Conservation (phyloP, 352 stramenopile species). For the Elongisporangium undulatum region DNA sequence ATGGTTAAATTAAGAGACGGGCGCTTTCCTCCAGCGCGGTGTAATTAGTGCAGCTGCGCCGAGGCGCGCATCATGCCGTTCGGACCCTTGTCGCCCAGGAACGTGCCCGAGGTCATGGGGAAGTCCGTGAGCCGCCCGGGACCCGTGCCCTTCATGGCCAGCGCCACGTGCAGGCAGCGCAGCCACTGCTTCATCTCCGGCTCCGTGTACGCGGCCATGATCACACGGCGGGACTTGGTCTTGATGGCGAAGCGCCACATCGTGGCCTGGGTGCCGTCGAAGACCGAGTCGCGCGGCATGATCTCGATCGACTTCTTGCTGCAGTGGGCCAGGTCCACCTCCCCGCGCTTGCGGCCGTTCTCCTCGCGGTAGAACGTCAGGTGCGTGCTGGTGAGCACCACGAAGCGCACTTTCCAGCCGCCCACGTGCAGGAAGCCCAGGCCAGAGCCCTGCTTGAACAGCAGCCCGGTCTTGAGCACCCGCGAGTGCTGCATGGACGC, state of each 20-base stretch:
- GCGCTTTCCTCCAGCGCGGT: not conserved
- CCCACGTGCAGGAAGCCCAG: conserved; percentile 27
- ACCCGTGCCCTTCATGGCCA: conserved; percentile 45
- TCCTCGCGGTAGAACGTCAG: conserved; percentile 74
- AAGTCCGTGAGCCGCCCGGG: conserved; percentile 67
- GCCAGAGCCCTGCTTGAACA: conserved; percentile 75
- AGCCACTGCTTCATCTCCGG: conserved; percentile 85
- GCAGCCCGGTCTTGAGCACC: conserved; percentile 63
- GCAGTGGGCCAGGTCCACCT: conserved; percentile 71
- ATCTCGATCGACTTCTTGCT: conserved; percentile 68
- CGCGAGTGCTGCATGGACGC: conserved; percentile 25
- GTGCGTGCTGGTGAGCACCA: conserved; percentile 58
- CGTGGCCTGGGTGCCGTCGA: conserved; percentile 63
- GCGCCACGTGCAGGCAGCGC: conserved; percentile 65
- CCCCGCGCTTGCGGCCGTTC: conserved; percentile 54
- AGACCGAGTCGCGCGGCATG: conserved; percentile 78
- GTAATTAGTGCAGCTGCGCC: conserved; percentile 5
- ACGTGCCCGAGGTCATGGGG: conserved; percentile 57
- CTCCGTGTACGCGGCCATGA: conserved; percentile 77
- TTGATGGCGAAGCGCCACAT: conserved; percentile 83
- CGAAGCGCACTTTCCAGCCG: conserved; percentile 78
- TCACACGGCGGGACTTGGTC: conserved; percentile 51
- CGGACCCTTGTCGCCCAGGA: conserved; percentile 51
- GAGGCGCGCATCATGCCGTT: conserved; percentile 50
- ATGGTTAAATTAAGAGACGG: not conserved